Conservation (phyloP, 495 filamentous ascomycete species). For the Sabuloglossum arenarium region DNA sequence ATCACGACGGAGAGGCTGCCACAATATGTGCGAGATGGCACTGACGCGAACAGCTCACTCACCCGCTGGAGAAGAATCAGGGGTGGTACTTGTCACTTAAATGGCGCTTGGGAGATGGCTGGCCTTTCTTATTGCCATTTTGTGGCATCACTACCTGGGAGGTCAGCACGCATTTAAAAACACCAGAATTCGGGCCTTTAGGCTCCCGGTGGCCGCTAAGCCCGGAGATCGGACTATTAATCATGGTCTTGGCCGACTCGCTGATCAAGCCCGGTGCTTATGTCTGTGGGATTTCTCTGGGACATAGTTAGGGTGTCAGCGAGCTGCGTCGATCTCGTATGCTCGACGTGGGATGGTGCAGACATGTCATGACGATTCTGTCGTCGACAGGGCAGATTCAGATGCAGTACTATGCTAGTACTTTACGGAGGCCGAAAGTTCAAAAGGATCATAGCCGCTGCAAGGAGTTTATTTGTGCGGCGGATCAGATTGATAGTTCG, state of each 20-base stretch:
- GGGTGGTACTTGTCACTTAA: background rate
- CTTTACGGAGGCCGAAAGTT: background rate
- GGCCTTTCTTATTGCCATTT: no score
- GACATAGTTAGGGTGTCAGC: background rate
- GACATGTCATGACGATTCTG: background rate
- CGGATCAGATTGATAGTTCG: background rate
- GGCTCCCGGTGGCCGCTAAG: no score
- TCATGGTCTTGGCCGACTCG: background rate
- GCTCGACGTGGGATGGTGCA: background rate
- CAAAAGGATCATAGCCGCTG: background rate
- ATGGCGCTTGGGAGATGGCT: no score
- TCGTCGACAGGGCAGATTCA: background rate
- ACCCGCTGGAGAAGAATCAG: background rate
- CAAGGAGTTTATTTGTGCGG: background rate
- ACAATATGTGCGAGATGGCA: background rate
- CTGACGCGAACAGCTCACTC: background rate
- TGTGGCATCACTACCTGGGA: no score
- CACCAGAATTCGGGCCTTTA: no score
- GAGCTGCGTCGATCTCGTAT: background rate
- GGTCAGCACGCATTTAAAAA: no score
- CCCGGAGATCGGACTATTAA: no score
- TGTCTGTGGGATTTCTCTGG: background rate
- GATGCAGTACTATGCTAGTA: background rate
- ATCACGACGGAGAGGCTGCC: background rate
- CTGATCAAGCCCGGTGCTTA: background rate